phyloP scores from a whole-genome alignment of 2,329 filamentous ascomycete species.

The Uncinocarpus reesii region DNA sequence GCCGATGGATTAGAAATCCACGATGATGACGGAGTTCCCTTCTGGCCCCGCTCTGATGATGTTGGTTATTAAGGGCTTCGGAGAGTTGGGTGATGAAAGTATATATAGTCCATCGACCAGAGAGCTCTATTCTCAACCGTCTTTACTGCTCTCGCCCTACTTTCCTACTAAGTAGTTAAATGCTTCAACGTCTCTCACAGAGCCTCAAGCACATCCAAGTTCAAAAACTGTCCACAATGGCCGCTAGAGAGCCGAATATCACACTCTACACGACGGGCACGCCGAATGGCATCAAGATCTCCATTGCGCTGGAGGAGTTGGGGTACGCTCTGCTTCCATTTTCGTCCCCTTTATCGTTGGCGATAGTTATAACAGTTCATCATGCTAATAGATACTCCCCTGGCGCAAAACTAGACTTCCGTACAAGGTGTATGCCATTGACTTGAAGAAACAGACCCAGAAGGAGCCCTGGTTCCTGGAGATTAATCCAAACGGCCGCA shows the following conservation, averaged over 20 bases:
- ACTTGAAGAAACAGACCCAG: constrained; percentile 65
- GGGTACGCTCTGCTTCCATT: constrained; percentile 34
- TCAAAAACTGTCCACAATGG: constrained; percentile 3
- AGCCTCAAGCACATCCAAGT: constrained; percentile 14
- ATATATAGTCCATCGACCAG: too few species aligned
- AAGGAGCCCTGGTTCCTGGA: constrained; percentile 80
- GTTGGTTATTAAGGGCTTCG: too few species aligned
- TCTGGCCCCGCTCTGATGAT: too few species aligned
- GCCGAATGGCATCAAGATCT: constrained; percentile 83
- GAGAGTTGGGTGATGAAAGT: too few species aligned
- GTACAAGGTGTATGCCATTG: constrained; percentile 65
- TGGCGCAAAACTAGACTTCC: constrained; percentile 51
- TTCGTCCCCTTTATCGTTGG: too few species aligned
- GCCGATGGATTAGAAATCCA: too few species aligned
- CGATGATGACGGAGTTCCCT: background rate
- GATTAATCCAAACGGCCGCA: constrained; percentile 89
- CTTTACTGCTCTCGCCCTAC: background rate
- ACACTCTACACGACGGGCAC: constrained; percentile 74
- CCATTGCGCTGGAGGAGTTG: constrained; percentile 76
- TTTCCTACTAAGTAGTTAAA: constrained; percentile 1
- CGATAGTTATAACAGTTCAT: too few species aligned
- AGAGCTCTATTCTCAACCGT: background rate
- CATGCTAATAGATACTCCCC: too few species aligned
- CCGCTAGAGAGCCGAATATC: constrained; percentile 48
- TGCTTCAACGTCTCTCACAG: constrained; percentile 12